A percentile compares a stretch with the other conserved stretches of the same genome.
Conservation (phyloP, 2,329 filamentous ascomycete species). For the Macrophomina phaseolina region DNA sequence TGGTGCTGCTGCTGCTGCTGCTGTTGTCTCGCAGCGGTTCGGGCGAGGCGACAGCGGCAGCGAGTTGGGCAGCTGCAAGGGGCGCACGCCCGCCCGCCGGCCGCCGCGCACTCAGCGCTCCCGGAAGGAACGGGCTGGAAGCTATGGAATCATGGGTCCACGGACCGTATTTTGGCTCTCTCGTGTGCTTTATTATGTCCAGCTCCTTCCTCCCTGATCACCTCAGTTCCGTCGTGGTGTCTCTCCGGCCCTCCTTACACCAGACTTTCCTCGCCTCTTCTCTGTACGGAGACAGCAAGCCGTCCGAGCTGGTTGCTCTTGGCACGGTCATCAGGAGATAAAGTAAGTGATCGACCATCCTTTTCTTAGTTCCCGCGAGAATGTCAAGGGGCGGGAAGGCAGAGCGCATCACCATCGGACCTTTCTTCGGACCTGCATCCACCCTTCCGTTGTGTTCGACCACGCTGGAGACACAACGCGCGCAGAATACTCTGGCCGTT, state of each 20-base stretch:
- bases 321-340: not conserved
- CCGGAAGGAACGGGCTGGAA: constrained; percentile 20
- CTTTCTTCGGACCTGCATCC: not conserved
- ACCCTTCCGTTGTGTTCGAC: not conserved
- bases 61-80: constrained; percentile 21
- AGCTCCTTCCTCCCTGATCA: not conserved
- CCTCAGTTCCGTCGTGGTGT: not conserved
- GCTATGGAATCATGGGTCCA: not conserved
- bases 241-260: too few species aligned
- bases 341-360: not conserved
- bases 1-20: not conserved
- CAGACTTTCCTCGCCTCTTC: not conserved
- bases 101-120: not conserved
- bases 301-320: not conserved
- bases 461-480: not conserved
- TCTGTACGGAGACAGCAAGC: not conserved
- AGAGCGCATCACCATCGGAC: not conserved
- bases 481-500: not conserved
- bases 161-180: not conserved
- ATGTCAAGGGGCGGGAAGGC: not conserved
- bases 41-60: constrained; percentile 9
- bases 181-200: constrained; percentile 12
- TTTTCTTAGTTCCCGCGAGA: not conserved
- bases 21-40: not conserved
- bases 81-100: not conserved